These are phyloP conservation scores for Russula dissimulans DNA, from an alignment of 768 basidiomycete species.

Conservation along the genomic window DNA sequence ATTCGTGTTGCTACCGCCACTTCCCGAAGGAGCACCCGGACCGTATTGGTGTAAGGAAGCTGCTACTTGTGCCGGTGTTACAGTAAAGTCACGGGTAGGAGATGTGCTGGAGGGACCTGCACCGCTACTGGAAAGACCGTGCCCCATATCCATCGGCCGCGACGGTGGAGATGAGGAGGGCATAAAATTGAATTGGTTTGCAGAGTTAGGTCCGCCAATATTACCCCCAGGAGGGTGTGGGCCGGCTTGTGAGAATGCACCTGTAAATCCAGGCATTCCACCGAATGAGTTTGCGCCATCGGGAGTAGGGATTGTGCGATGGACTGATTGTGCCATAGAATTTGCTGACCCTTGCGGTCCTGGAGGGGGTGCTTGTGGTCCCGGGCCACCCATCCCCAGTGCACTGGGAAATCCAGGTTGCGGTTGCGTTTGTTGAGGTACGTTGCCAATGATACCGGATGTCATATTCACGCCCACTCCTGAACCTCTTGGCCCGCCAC, in stretches of 20 bases:
- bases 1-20: slow-evolving; percentile 8
- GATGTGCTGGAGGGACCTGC: slow-evolving; percentile 30
- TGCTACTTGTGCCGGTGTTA: slow-evolving; percentile 57
- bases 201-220: slow-evolving; percentile 1
- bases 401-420: slow-evolving; percentile 7
- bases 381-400: slow-evolving; percentile 9
- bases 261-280: slow-evolving; percentile 1
- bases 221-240: slow-evolving; percentile 18
- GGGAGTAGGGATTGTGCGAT: slow-evolving; percentile 8
- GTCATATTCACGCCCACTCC: slow-evolving; percentile 34
- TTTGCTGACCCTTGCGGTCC: slow-evolving; percentile 6
- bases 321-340: slow-evolving; percentile 11
- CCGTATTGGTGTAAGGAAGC: slow-evolving; percentile 42
- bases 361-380: slow-evolving; percentile 3
- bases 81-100: slow-evolving; percentile 37
- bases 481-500: slow-evolving; percentile 33
- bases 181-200: slow-evolving; percentile 30
- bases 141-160: slow-evolving; percentile 35
- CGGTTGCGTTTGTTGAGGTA: slow-evolving; percentile 28
- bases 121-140: slow-evolving; percentile 31
- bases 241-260: slow-evolving; percentile 26
- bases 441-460: slow-evolving; percentile 40
- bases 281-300: slow-evolving; percentile 5
- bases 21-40: slow-evolving; percentile 11
- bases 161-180: slow-evolving; percentile 42